Percentiles rank a stretch among this genome's conserved stretches.
Conservation (phyloP, 208 protist genomes). For the Leishmania mexicana region DNA sequence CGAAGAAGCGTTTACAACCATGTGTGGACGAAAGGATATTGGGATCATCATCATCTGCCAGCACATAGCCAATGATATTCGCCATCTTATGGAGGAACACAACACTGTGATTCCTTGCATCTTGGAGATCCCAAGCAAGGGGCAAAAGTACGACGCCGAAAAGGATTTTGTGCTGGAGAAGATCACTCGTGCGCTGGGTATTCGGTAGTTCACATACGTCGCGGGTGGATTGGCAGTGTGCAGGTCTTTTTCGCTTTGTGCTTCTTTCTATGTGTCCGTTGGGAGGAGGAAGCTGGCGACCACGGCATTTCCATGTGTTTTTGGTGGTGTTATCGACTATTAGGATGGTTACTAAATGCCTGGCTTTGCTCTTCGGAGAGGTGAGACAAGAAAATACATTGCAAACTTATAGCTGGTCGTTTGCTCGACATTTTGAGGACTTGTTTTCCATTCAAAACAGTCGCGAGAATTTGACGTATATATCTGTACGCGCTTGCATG, state of each 20-base stretch:
- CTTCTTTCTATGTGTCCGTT: neutral
- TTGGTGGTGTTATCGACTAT: constrained; percentile 23
- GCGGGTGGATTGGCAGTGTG: neutral
- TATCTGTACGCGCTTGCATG: neutral
- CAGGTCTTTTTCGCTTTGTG: constrained; percentile 5
- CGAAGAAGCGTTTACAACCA: constrained; percentile 92
- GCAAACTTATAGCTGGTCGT: neutral
- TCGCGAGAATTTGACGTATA: neutral
- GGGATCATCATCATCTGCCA: constrained; percentile 97
- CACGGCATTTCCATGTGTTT: neutral
- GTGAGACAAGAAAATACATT: constrained; percentile 4
- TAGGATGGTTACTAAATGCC: constrained; percentile 7
- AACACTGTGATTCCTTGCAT: constrained; percentile 92
- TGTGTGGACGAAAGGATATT: constrained; percentile 90
- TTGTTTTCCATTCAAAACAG: neutral
- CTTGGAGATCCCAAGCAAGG: constrained; percentile 97
- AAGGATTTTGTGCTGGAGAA: constrained; percentile 95
- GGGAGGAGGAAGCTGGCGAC: neutral
- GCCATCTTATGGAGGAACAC: constrained; percentile 94
- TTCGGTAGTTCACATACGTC: constrained; percentile 31
- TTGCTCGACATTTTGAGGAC: neutral
- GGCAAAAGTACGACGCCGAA: constrained; percentile 95
- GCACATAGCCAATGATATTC: constrained; percentile 96
- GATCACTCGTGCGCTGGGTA: constrained; percentile 77
- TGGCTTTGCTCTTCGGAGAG: neutral